Evolutionary conservation across 495 filamentous ascomycete genomes (phyloP).

Genomic region (Penicillium subrubescens): DNA sequence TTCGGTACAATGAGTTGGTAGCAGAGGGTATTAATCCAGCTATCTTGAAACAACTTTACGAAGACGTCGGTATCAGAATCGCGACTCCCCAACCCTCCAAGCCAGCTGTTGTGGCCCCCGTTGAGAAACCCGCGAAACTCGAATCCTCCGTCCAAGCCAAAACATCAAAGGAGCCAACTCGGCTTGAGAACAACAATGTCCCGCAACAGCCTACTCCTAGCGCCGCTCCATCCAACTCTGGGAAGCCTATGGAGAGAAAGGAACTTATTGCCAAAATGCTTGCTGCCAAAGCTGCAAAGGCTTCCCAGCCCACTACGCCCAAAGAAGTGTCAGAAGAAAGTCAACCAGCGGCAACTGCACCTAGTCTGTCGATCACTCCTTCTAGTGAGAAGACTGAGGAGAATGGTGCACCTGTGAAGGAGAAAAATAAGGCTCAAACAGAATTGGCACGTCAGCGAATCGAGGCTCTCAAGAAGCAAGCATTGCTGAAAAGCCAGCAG

Average conservation of each 20-base stretch:
- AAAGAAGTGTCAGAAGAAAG: slow-evolving; percentile 24
- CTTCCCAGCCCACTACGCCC: slow-evolving; percentile 20
- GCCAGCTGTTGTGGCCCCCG: neutral
- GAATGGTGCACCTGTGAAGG: slow-evolving; percentile 38
- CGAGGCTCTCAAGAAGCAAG: slow-evolving; percentile 51
- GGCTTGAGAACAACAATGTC: slow-evolving; percentile 1
- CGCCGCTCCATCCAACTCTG: slow-evolving; percentile 12
- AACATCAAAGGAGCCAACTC: neutral
- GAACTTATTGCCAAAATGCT: slow-evolving; percentile 75
- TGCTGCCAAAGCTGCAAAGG: slow-evolving; percentile 56
- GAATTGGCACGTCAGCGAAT: slow-evolving; percentile 56
- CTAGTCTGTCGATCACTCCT: slow-evolving; percentile 1
- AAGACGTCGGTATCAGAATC: slow-evolving; percentile 60
- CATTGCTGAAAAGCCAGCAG: slow-evolving; percentile 37
- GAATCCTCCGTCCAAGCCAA: neutral
- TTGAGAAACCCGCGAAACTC: neutral
- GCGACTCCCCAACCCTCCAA: slow-evolving; percentile 14
- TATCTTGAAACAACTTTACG: slow-evolving; percentile 64
- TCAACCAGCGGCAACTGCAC: neutral
- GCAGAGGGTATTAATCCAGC: slow-evolving; percentile 69
- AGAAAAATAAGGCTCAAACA: slow-evolving; percentile 59
- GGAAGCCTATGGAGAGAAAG: slow-evolving; percentile 68
- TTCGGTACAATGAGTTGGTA: slow-evolving; percentile 68
- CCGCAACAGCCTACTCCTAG: slow-evolving; percentile 10
- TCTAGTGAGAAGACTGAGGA: slow-evolving; percentile 21